Evolutionary conservation across 805 yeast species (phyloP).

Genomic region (Middelhovenomyces tepae): DNA sequence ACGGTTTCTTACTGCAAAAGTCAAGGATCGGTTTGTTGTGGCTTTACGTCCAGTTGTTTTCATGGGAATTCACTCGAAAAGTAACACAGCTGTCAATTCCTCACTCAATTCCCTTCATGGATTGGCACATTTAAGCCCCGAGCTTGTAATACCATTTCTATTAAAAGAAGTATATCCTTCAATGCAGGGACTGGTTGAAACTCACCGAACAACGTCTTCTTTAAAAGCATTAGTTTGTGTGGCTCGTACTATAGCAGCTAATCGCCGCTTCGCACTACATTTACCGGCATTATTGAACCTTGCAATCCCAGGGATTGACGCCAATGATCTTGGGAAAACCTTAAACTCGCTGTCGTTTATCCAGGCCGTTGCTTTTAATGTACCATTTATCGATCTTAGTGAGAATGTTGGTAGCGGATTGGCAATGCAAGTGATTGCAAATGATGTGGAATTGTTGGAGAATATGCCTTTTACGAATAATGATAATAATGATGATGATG

Average conservation of each 20-base stretch:
- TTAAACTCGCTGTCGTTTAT: constrained; percentile 58
- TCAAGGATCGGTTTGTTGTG: constrained; percentile 38
- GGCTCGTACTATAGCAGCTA: constrained; percentile 55
- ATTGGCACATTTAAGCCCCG: constrained; percentile 57
- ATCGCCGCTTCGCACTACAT: constrained; percentile 66
- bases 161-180: constrained; percentile 55
- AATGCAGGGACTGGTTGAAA: constrained; percentile 35
- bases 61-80: constrained; percentile 74
- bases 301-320: constrained; percentile 73
- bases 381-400: constrained; percentile 61
- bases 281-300: constrained; percentile 63
- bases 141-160: constrained; percentile 27
- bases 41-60: constrained; percentile 48
- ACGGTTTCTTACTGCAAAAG: constrained; percentile 14
- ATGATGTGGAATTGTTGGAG: constrained; percentile 51
- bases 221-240: constrained; percentile 57
- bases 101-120: constrained; percentile 52
- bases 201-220: constrained; percentile 72
- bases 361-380: constrained; percentile 58
- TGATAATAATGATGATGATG: constrained; percentile 11
- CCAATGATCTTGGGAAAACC: constrained; percentile 74
- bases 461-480: constrained; percentile 16
- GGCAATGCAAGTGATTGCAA: constrained; percentile 52
- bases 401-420: constrained; percentile 27
- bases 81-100: constrained; percentile 43